These are phyloP conservation scores for Podaxis rugospora DNA, from an alignment of 768 basidiomycete species.

Conservation along the genomic window DNA sequence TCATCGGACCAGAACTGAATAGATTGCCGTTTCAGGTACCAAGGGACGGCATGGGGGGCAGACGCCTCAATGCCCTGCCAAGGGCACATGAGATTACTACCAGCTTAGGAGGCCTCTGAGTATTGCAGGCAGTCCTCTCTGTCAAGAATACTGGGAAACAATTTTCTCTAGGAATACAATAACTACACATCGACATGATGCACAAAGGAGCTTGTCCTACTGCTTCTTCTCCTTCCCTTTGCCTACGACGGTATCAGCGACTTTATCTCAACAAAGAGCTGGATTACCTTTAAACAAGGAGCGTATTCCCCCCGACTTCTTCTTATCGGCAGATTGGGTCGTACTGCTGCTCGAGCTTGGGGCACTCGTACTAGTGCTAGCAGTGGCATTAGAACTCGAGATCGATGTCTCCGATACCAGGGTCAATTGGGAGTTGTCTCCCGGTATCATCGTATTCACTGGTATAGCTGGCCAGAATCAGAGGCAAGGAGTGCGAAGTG, in stretches of 20 bases:
- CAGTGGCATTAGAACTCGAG: conserved; percentile 1
- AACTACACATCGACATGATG: neutral
- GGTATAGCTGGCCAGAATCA: neutral
- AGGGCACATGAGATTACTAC: too few species aligned
- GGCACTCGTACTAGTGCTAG: conserved; percentile 11
- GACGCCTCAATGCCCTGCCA: too few species aligned
- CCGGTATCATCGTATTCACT: neutral
- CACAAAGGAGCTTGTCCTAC: neutral
- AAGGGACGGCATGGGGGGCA: neutral
- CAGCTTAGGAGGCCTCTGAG: too few species aligned
- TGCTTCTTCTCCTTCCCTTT: conserved; percentile 8
- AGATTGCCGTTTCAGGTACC: neutral
- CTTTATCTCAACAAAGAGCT: neutral
- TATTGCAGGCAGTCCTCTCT: too few species aligned
- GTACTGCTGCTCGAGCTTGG: neutral
- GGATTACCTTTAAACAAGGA: conserved; percentile 20
- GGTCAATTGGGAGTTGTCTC: neutral
- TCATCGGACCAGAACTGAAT: neutral
- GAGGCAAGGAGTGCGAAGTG: too few species aligned
- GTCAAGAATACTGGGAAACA: too few species aligned
- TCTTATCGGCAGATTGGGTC: neutral
- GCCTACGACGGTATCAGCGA: neutral
- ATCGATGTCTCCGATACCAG: neutral
- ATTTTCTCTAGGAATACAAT: neutral
- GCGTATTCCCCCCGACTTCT: conserved; percentile 9